Evolutionary conservation across 148 eudicot genomes (phyloP).

Genomic region (Camellia granthamiana): DNA sequence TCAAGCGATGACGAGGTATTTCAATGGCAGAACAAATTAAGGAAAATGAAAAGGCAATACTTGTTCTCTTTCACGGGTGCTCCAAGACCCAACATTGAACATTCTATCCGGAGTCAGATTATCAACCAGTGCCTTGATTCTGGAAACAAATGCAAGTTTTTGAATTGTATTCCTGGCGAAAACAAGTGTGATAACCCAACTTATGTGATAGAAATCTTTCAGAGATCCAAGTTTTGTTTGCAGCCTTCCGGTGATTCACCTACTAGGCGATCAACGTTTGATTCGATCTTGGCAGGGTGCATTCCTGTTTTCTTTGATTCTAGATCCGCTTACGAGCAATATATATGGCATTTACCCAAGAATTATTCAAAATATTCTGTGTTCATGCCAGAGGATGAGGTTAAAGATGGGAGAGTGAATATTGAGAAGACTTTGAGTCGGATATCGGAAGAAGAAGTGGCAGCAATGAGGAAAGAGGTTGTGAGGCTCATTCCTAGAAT

Average conservation of each 20-base stretch:
- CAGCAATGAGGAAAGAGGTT: constrained; percentile 34
- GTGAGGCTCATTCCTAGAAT: constrained; percentile 36
- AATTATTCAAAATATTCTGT: constrained; percentile 39
- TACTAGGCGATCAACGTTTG: constrained; percentile 41
- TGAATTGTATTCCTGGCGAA: constrained; percentile 14
- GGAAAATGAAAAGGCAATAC: constrained; percentile 19
- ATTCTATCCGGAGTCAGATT: constrained; percentile 28
- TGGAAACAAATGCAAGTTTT: constrained; percentile 26
- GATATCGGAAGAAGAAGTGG: constrained; percentile 15
- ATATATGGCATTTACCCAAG: constrained; percentile 47
- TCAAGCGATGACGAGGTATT: constrained; percentile 24
- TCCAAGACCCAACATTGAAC: constrained; percentile 22
- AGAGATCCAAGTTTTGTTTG: constrained; percentile 36
- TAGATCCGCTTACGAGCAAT: constrained; percentile 36
- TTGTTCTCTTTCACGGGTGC: constrained; percentile 41
- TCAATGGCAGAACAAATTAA: constrained; percentile 36
- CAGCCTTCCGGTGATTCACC: constrained; percentile 42
- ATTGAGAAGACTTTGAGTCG: constrained; percentile 23
- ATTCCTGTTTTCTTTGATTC: constrained; percentile 46
- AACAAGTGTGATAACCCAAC: constrained; percentile 19
- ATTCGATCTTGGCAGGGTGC: constrained; percentile 51
- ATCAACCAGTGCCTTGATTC: constrained; percentile 33
- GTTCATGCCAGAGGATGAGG: constrained; percentile 22
- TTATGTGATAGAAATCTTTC: constrained; percentile 21
- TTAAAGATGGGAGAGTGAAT: constrained; percentile 18